Conservation (phyloP, 345 rosid species). For the Rhodamnia argentea region DNA sequence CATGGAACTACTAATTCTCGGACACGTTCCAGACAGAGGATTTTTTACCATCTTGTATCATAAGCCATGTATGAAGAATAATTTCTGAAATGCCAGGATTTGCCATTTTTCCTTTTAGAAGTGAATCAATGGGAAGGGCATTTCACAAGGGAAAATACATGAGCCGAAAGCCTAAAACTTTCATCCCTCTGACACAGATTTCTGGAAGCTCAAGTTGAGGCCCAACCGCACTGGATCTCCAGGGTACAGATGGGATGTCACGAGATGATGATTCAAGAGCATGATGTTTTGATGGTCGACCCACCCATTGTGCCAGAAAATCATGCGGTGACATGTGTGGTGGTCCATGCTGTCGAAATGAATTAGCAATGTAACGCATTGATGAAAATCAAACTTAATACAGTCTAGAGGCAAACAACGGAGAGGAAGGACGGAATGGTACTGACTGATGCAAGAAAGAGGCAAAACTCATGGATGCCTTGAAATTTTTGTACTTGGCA, state of each 20-base stretch:
- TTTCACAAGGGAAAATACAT: neutral
- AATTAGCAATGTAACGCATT: neutral
- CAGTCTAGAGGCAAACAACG: neutral
- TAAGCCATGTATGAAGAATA: too few species aligned
- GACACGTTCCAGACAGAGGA: neutral
- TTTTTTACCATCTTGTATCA: too few species aligned
- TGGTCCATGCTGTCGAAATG: neutral
- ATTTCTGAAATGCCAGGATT: neutral
- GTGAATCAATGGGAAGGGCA: neutral
- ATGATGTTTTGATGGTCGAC: too few species aligned
- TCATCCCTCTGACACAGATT: neutral
- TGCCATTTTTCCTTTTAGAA: neutral
- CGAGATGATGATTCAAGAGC: too few species aligned
- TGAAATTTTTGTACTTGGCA: too few species aligned
- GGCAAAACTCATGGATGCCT: neutral
- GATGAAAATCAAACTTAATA: neutral
- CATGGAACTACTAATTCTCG: neutral
- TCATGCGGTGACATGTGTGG: neutral
- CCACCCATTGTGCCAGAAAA: neutral
- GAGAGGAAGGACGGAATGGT: neutral
- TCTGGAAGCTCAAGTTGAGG: neutral
- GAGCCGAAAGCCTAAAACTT: neutral
- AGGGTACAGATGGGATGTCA: neutral
- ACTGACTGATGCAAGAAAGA: neutral
- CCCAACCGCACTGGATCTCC: neutral